Evolutionary conservation across 768 basidiomycete species (phyloP).

Genomic region (Omphalotus guepiniiformis): DNA sequence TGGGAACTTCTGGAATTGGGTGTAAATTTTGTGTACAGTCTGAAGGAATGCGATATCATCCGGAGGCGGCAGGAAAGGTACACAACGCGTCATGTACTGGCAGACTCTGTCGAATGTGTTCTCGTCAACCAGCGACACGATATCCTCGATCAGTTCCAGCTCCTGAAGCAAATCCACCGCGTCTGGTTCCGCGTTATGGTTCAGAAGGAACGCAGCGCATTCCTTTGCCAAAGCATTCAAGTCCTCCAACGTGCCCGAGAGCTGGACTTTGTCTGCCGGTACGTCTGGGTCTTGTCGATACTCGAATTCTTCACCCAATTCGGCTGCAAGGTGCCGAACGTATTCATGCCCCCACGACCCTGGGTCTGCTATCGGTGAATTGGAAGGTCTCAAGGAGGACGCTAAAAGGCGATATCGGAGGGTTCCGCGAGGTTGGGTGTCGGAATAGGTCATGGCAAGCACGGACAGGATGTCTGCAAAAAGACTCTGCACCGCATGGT

Average conservation of each 20-base stretch:
- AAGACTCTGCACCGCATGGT: constrained; percentile 58
- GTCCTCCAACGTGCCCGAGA: constrained; percentile 64
- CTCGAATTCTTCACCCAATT: constrained; percentile 90
- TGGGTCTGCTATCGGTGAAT: constrained; percentile 75
- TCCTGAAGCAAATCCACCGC: constrained; percentile 95
- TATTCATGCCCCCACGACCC: constrained; percentile 99
- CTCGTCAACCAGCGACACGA: constrained; percentile 75
- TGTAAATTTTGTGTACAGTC: constrained; percentile 86
- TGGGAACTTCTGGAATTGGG: constrained; percentile 81
- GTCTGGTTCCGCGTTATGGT: constrained; percentile 96
- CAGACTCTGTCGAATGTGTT: constrained; percentile 90
- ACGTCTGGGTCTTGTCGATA: constrained; percentile 42
- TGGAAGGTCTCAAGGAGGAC: constrained; percentile 57
- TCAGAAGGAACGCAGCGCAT: constrained; percentile 85
- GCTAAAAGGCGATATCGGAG: constrained; percentile 89
- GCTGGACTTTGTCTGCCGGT: constrained; percentile 25
- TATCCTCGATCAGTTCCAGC: constrained; percentile 80
- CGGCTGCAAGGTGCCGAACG: constrained; percentile 92
- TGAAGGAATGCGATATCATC: constrained; percentile 88
- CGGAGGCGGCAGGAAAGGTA: constrained; percentile 85
- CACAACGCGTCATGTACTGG: constrained; percentile 93
- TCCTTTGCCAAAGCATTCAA: constrained; percentile 73
- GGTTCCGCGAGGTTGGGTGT: constrained; percentile 94
- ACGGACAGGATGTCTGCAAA: constrained; percentile 98
- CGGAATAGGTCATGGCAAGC: constrained; percentile 99